Conservation (phyloP, 371 early-diverging fungal species). For the Mucor saturninus region DNA sequence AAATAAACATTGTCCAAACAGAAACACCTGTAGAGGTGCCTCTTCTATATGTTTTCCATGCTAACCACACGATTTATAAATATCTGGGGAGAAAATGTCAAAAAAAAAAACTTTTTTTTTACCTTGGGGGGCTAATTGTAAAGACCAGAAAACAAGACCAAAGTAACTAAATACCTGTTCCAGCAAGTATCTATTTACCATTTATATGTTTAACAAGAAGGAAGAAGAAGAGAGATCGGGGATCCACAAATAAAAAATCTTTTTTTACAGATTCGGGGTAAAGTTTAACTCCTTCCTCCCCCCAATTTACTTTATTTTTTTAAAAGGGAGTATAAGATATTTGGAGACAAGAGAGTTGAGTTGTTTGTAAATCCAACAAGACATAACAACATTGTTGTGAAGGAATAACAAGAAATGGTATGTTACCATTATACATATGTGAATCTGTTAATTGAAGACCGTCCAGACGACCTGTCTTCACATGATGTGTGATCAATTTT, state of each 20-base stretch:
- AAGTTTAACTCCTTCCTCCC: neutral
- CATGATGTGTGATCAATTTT: conserved; percentile 17
- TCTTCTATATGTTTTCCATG: conserved; percentile 36
- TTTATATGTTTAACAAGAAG: neutral
- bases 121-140: conserved; percentile 65
- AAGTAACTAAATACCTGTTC: conserved; percentile 59
- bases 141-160: conserved; percentile 64
- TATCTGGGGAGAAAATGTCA: neutral
- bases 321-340: neutral
- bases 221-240: conserved; percentile 1
- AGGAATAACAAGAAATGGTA: conserved; percentile 9
- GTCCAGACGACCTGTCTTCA: neutral
- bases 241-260: neutral
- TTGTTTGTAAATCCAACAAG: conserved; percentile 1
- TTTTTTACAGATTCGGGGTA: neutral
- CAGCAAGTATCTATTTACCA: conserved; percentile 18
- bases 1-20: conserved; percentile 50
- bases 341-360: conserved; percentile 15
- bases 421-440: conserved; percentile 9
- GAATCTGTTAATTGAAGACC: conserved; percentile 18
- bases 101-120: neutral
- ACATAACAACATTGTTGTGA: conserved; percentile 14
- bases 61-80: conserved; percentile 13
- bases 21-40: conserved; percentile 57
- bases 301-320: neutral